These are phyloP conservation scores for Aspergillus fumigatus DNA, from an alignment of 2,329 filamentous ascomycete species.

Conservation along the genomic window DNA sequence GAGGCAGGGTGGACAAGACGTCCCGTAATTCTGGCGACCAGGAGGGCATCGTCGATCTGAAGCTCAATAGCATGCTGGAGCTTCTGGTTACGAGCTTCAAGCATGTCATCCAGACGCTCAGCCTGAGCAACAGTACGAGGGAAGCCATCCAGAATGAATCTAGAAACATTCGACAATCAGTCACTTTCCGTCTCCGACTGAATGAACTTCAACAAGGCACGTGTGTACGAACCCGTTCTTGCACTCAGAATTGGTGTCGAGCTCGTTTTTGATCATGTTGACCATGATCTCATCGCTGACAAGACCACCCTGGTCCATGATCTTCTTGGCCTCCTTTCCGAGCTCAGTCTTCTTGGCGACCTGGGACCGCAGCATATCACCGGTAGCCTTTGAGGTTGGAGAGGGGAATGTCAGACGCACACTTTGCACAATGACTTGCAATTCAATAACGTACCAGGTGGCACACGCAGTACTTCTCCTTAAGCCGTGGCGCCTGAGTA, in stretches of 20 bases:
- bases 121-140: slow-evolving; percentile 94
- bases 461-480: slow-evolving; percentile 96
- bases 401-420: neutral
- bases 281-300: slow-evolving; percentile 99
- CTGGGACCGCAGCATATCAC: slow-evolving; percentile 98
- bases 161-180: slow-evolving; percentile 36
- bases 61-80: slow-evolving; percentile 95
- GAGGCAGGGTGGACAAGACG: slow-evolving; percentile 94
- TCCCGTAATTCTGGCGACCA: slow-evolving; percentile 94
- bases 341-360: slow-evolving; percentile 95
- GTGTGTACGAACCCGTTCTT: slow-evolving; percentile 72
- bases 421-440: slow-evolving; percentile 9
- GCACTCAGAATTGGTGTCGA: slow-evolving; percentile 91
- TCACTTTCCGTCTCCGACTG: slow-evolving; percentile 11
- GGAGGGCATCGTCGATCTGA: slow-evolving; percentile 88
- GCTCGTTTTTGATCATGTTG: slow-evolving; percentile 98
- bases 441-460: slow-evolving; percentile 67
- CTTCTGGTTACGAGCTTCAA: slow-evolving; percentile 68
- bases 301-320: slow-evolving; percentile 97
- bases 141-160: slow-evolving; percentile 99
- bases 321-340: slow-evolving; percentile 97
- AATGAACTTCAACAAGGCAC: slow-evolving; percentile 7
- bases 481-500: slow-evolving; percentile 95
- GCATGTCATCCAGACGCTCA: slow-evolving; percentile 91
- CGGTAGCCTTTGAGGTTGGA: slow-evolving; percentile 66